Evolutionary conservation across 176 grass and related monocot genomes (phyloP).

Genomic region (Oropetium thomaeum): DNA sequence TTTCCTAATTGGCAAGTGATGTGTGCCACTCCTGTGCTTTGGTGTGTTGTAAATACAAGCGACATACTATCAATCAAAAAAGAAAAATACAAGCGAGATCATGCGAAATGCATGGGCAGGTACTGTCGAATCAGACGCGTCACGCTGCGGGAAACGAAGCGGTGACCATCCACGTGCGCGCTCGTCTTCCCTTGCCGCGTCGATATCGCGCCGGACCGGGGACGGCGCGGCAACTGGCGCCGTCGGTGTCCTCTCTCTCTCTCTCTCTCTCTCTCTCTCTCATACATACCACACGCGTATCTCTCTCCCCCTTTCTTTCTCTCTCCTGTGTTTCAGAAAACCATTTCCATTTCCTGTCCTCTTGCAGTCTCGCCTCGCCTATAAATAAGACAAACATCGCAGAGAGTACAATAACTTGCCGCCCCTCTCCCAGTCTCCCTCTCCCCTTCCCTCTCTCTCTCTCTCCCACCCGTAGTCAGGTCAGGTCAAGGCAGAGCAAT

Average conservation of each 20-base stretch:
- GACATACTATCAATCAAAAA: too few relatives aligned
- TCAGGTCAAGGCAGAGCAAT: background rate
- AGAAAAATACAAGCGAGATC: too few relatives aligned
- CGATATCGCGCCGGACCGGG: too few relatives aligned
- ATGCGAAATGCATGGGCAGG: too few relatives aligned
- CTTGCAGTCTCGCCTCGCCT: background rate
- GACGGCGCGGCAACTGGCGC: background rate
- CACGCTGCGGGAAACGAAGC: background rate
- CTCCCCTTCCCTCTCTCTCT: too few relatives aligned
- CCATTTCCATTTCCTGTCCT: background rate
- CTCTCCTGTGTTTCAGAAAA: too few relatives aligned
- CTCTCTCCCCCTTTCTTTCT: too few relatives aligned
- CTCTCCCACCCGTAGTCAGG: background rate
- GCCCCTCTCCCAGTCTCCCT: background rate
- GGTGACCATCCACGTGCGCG: constrained; percentile 27
- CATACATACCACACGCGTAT: too few relatives aligned
- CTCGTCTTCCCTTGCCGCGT: constrained; percentile 2
- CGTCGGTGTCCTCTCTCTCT: background rate
- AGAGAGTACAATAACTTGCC: too few relatives aligned
- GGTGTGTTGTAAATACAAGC: too few relatives aligned
- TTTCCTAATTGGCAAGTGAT: too few relatives aligned
- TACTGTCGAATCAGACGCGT: background rate
- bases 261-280: background rate
- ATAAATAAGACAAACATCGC: constrained; percentile 7
- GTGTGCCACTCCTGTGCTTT: too few relatives aligned